Evolutionary conservation across 345 rosid genomes (phyloP).

Genomic region (Syzygium grande): DNA sequence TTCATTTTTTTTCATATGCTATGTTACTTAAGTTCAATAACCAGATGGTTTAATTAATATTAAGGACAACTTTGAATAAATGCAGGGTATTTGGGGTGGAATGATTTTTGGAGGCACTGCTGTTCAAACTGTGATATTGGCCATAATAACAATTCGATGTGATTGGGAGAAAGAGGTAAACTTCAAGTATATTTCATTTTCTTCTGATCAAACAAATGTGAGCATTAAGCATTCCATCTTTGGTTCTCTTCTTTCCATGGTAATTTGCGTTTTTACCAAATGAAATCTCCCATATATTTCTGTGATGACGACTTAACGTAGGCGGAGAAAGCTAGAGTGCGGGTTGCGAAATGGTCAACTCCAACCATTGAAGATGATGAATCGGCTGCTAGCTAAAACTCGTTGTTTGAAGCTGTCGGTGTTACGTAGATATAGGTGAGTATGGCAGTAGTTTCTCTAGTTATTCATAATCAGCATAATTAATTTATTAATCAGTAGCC

Average conservation of each 20-base stretch:
- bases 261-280: background rate
- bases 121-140: slow-evolving; percentile 45
- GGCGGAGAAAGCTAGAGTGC: slow-evolving; percentile 5
- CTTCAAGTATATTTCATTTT: background rate
- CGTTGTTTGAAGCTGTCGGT: background rate
- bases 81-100: slow-evolving; percentile 76
- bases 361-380: background rate
- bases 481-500: background rate
- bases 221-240: background rate
- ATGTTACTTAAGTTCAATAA: background rate
- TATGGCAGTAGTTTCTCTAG: background rate
- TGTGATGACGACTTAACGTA: background rate
- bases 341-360: slow-evolving; percentile 4
- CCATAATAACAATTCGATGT: slow-evolving; percentile 26
- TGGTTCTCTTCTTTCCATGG: background rate
- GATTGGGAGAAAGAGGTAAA: slow-evolving; percentile 17
- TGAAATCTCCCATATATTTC: background rate
- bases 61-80: background rate
- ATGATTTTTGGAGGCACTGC: slow-evolving; percentile 33
- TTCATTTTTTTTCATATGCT: background rate
- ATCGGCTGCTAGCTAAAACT: background rate
- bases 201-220: background rate
- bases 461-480: background rate
- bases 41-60: background rate
- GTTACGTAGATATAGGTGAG: background rate